Conservation (phyloP, 768 basidiomycete species). For the Lyophyllum decastes region DNA sequence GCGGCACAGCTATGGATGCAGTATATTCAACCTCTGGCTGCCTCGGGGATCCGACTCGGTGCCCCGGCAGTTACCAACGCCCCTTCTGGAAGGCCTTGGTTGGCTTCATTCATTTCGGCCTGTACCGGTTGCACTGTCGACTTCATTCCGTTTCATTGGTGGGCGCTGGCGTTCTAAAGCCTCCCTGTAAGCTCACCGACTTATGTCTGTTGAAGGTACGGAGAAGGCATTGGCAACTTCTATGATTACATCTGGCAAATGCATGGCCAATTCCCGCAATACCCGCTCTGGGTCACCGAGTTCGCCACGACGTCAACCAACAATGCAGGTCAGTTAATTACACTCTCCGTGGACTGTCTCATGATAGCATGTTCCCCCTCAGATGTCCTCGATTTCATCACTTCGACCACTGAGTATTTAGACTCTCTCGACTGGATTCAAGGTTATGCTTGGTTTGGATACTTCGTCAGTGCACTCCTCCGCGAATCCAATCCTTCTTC, state of each 20-base stretch:
- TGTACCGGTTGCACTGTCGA: constrained; percentile 37
- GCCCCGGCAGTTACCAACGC: constrained; percentile 36
- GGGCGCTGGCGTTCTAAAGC: constrained; percentile 1
- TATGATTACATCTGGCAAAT: constrained; percentile 33
- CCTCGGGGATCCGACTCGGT: constrained; percentile 31
- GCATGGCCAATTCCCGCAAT: constrained; percentile 31
- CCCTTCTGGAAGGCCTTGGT: constrained; percentile 31
- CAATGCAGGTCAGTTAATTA: constrained; percentile 14
- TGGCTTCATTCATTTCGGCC: constrained; percentile 31
- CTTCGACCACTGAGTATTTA: constrained; percentile 41
- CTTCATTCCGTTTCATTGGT: constrained; percentile 39
- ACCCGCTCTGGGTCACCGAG: constrained; percentile 39
- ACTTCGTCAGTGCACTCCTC: constrained; percentile 15
- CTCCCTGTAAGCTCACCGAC: background rate
- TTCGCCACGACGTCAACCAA: constrained; percentile 20
- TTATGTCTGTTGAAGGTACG: constrained; percentile 23
- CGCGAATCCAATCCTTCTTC: background rate
- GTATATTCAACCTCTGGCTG: constrained; percentile 35
- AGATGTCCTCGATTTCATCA: constrained; percentile 42
- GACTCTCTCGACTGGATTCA: constrained; percentile 43
- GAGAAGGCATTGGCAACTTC: constrained; percentile 33
- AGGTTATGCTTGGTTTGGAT: constrained; percentile 53
- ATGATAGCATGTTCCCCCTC: background rate
- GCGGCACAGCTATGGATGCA: constrained; percentile 37
- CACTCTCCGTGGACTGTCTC: background rate